Evolutionary conservation across 2,329 filamentous ascomycete genomes (phyloP), one percentile per base, ranked within the genome.

Genomic region (Fusarium sp.): DNA sequence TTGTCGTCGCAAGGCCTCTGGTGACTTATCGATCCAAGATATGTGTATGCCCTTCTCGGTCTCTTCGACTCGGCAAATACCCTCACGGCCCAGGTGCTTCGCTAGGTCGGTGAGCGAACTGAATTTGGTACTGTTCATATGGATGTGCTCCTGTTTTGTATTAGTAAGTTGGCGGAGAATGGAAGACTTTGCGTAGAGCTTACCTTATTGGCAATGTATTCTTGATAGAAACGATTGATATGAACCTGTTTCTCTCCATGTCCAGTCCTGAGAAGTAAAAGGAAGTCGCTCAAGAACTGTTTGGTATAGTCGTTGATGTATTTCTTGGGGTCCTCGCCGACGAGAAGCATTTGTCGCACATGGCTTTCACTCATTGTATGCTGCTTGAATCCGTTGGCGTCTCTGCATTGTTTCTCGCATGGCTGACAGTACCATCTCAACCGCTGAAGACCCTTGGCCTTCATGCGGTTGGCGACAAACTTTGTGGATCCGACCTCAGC

Each of bases 401-500:
- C 94, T 64, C 92, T 87, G 43, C 78, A 80, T 59, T 82, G 79
- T 63, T 83, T 80, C 77, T 93, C 87, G 82, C 94, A 98, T 8
- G 92, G 88, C 78, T 92, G 89, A 68, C 94, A 98, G 82, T 94
- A 98, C 92, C 93, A 99, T 78, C 95, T 88, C 56, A 99, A 85
- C 9, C 95, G 88, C 76, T 96, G 92, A 13, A 89, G 81, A 57
- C 90, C 90, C 79, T 93, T 92, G 68, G 89, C 88, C 82, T 97
- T 98, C 84, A 97, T 90, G 82, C 94, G 92, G 83, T 98, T 98
- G 81, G 88, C 89, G 64, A 98, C 87, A 79, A 93, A 88, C 82
- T 98, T 98, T n/a, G 91, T 93, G 59, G 91, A 93, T 69, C 96
- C 96, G 56, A 93, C 90, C 84, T 98, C 96, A 75, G 96, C 96